Evolutionary conservation across 371 early-diverging fungal species (phyloP), one percentile per base, ranked within the genome.

Genomic region (Aphelidium insulamus): DNA sequence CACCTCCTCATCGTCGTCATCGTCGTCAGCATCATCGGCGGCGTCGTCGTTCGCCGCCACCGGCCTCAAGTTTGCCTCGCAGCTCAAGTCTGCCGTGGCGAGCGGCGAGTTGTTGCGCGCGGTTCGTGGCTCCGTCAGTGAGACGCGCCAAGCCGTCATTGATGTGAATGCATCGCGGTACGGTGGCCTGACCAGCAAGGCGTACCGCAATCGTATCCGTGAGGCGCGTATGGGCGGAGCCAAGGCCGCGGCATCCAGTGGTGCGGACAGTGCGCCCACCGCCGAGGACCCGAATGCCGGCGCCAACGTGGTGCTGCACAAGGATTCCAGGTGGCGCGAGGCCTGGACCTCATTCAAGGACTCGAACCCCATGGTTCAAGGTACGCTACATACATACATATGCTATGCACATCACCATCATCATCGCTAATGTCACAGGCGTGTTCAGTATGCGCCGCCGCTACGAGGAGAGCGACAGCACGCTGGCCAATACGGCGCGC

Each of bases 331-430:
- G 38, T 82, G 86, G 83, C 75, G 77, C 45, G 80, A 78, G 52
- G 66, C 75, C 45, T 91, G 92, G 92, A 62, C 59, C 27, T 76
- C 74, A 35, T 87, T 91, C 54, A 82, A 83, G 58, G 84, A 85
- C 30, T 73, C 69, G 34, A 81, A 62, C 57, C 70, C 85, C 21
- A 49, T 95, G 19, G 71, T 80, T 51, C 81, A 80, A 54, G 68
- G 74, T 62, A 57, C 15, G 18, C n/a, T n/a, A 28, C 31, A 15
- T 30, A 10, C 18, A 29, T 3, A 26, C 2, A 20, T 39, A 16
- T 24, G 21, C 9, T 28, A 40, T 28, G 21, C 24, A 9, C 19
- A 9, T 16, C 22, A 14, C 14, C 10, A 24, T 14, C 9, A 27
- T 5, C 21, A 8, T 18, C 16, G 8, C 17, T 6, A 11, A 19